Evolutionary conservation across 495 filamentous ascomycete genomes (phyloP), one percentile per base, ranked within the genome.

Genomic region (Xylaria telfairii): DNA sequence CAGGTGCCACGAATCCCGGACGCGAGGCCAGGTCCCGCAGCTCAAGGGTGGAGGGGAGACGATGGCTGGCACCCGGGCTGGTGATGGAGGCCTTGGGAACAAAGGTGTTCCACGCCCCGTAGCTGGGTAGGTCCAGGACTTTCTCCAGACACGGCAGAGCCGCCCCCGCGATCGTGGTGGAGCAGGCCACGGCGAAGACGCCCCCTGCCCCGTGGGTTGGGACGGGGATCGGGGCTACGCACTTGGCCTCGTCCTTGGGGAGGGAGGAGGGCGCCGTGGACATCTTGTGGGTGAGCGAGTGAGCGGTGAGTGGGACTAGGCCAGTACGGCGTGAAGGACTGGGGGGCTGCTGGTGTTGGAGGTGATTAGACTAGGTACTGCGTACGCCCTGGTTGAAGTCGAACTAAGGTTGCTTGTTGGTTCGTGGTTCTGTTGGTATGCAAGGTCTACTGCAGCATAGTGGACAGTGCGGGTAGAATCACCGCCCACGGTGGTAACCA

Each of bases 21-120:
- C 71, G 47, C 1, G 78, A 77, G 67, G 72, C 75, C n/a, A 78
- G 69, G 39, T 44, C 51, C 17, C 47, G 69, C 6, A 71, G 47
- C 28, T 66, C 61, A n/a, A 15, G 44, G 32, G 24, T 3, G 9
- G 17, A 13, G 30, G 7, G 30, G 32, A 37, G 56, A 12, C 6
- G 4, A 21, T 7, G 1, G 12, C 2, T n/a, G 51, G 15, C 13
- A 13, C 28, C 59, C 13, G 72, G 76, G 15, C 47, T 21, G 41
- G 74, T 65, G 69, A 82, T 74, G 26, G 51, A 71, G 73, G 69
- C 71, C 15, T 39, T 47, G 19, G 76, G 74, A 67, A 76, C 74
- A 63, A 81, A 83, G 24, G 72, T 71, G 72, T 83, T 83, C 81
- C 81, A 83, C n/a, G 46, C 12, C 0, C 77, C 65, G 65, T 83